These are phyloP conservation scores for Umbelopsis ramanniana DNA, from an alignment of 192 early-diverging fungal species.

Conservation along the genomic window DNA sequence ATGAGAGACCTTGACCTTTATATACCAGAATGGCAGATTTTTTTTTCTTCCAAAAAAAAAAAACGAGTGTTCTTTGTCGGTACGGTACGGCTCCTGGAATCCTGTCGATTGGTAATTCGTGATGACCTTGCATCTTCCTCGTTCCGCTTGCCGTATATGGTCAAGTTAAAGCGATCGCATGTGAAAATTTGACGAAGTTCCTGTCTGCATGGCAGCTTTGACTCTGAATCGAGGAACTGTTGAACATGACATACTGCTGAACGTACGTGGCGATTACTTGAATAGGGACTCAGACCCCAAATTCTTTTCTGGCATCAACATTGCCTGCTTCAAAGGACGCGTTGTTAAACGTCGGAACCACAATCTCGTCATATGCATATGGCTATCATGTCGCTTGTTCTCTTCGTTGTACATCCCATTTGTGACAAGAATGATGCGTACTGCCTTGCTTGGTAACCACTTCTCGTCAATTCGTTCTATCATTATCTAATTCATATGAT, in stretches of 20 bases:
- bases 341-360: too few relatives aligned
- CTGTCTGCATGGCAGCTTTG: not conserved
- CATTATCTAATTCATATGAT: too few relatives aligned
- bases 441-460: too few relatives aligned
- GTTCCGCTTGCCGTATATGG: conserved; percentile 1
- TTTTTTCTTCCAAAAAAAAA: too few relatives aligned
- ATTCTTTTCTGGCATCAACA: too few relatives aligned
- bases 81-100: not conserved
- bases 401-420: too few relatives aligned
- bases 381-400: not conserved
- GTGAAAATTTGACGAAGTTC: not conserved
- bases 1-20: not conserved
- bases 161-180: not conserved
- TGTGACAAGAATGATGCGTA: too few relatives aligned
- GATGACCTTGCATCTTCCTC: not conserved
- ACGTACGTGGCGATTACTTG: not conserved
- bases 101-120: not conserved
- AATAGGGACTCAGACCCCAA: not conserved
- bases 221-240: not conserved
- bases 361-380: conserved; percentile 12
- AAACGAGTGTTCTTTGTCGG: not conserved
- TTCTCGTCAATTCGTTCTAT: too few relatives aligned
- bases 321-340: not conserved
- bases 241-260: not conserved
- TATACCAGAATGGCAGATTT: not conserved